Evolutionary conservation across 2,329 filamentous ascomycete genomes (phyloP).

Genomic region (Nigrospora osmanthi): DNA sequence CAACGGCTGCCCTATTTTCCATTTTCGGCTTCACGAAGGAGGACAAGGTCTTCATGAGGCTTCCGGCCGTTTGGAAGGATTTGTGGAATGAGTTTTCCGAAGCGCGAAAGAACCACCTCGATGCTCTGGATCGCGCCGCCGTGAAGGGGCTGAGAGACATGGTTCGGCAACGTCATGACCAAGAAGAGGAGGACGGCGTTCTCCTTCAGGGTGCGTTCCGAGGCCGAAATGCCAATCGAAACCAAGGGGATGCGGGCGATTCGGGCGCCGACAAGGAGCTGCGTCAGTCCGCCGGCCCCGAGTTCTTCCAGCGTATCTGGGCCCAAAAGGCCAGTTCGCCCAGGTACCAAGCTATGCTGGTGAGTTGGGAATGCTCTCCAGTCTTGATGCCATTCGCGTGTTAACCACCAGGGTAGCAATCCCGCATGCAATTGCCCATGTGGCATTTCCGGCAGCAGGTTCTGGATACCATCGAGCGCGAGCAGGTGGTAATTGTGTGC

Average conservation of each 20-base stretch:
- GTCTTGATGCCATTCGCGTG: background rate
- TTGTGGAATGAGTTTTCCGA: slow-evolving; percentile 75
- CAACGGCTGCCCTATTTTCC: slow-evolving; percentile 74
- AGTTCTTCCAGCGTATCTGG: slow-evolving; percentile 53
- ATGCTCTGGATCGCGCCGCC: slow-evolving; percentile 60
- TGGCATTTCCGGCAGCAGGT: slow-evolving; percentile 78
- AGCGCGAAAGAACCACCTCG: slow-evolving; percentile 59
- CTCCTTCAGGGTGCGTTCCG: slow-evolving; percentile 72
- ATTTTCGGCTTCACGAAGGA: slow-evolving; percentile 73
- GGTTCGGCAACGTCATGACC: slow-evolving; percentile 60
- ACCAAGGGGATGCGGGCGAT: slow-evolving; percentile 38
- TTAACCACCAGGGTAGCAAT: slow-evolving; percentile 28
- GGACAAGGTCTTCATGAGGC: slow-evolving; percentile 71
- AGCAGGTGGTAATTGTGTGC: slow-evolving; percentile 88
- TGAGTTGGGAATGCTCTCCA: slow-evolving; percentile 21
- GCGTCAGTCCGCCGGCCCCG: slow-evolving; percentile 28
- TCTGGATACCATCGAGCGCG: slow-evolving; percentile 63
- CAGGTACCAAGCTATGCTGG: slow-evolving; percentile 73
- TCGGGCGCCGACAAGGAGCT: slow-evolving; percentile 35
- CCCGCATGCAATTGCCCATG: slow-evolving; percentile 78
- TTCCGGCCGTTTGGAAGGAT: slow-evolving; percentile 77
- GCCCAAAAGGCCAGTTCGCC: slow-evolving; percentile 44
- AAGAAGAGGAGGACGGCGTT: slow-evolving; percentile 66
- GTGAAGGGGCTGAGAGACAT: slow-evolving; percentile 63
- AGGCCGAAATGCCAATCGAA: slow-evolving; percentile 42